phyloP scores from a whole-genome alignment of 345 rosid genomes.

The Eucalyptus camaldulensis region DNA sequence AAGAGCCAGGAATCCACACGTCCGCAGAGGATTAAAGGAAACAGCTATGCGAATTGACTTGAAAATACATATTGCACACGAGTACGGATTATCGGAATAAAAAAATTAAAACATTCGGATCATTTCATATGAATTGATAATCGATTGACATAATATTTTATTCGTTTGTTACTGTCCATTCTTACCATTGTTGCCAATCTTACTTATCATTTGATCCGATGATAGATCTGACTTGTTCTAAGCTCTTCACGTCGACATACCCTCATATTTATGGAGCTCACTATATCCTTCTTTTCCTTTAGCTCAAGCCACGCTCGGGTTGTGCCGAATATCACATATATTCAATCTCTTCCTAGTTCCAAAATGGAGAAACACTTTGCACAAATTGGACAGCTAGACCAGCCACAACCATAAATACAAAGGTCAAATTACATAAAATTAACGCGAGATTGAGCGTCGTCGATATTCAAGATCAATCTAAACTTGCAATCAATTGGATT shows the following conservation, averaged over 20 bases:
- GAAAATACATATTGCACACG: neutral
- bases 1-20: neutral
- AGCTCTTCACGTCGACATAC: neutral
- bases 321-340: neutral
- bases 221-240: neutral
- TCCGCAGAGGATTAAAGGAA: neutral
- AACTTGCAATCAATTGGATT: fast-evolving
- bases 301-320: neutral
- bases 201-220: neutral
- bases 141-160: neutral
- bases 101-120: neutral
- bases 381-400: neutral
- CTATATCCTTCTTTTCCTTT: neutral
- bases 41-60: neutral
- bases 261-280: neutral
- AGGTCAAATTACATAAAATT: neutral
- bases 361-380: neutral
- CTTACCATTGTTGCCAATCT: neutral
- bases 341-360: neutral
- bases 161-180: fast-evolving
- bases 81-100: fast-evolving
- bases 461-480: neutral
- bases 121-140: neutral
- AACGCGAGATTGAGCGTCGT: fast-evolving
- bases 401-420: neutral